Percentiles rank a stretch among this genome's conserved stretches.
Evolutionary conservation across 768 basidiomycete genomes (phyloP).

Genomic region (Mycena alexandri): DNA sequence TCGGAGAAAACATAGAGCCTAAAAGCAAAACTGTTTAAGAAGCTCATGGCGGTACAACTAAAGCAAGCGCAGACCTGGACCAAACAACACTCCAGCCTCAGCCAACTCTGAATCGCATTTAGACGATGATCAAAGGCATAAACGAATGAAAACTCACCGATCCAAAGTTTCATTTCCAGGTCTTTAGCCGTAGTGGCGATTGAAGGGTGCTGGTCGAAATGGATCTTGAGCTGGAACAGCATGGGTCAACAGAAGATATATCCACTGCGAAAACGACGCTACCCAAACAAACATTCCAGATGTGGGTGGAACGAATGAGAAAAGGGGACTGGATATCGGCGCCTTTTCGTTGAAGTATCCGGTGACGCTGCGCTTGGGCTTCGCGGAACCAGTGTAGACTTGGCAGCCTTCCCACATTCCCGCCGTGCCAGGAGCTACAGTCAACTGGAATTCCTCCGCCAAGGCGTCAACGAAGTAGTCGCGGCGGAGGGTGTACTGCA

Average conservation of each 20-base stretch:
- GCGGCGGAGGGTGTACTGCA: conserved; percentile 69
- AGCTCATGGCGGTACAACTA: not conserved
- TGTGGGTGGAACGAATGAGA: conserved; percentile 81
- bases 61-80: conserved; percentile 63
- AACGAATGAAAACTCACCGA: conserved; percentile 16
- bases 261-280: conserved; percentile 12
- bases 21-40: not conserved
- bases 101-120: conserved; percentile 54
- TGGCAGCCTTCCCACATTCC: conserved; percentile 52
- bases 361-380: conserved; percentile 40
- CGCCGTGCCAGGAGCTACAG: conserved; percentile 46
- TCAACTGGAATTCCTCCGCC: conserved; percentile 71
- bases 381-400: conserved; percentile 61
- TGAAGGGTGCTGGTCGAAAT: conserved; percentile 69
- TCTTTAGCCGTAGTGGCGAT: conserved; percentile 53
- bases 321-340: conserved; percentile 49
- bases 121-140: not conserved
- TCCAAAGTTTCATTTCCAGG: conserved; percentile 72
- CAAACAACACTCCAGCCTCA: conserved; percentile 72
- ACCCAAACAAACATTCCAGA: conserved; percentile 91
- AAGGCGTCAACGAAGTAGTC: conserved; percentile 75
- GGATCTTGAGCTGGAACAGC: conserved; percentile 64
- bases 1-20: conserved; percentile 60
- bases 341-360: conserved; percentile 56
- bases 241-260: conserved; percentile 11